Evolutionary conservation across 768 basidiomycete genomes (phyloP).

Genomic region (Tricholoma terreum): DNA sequence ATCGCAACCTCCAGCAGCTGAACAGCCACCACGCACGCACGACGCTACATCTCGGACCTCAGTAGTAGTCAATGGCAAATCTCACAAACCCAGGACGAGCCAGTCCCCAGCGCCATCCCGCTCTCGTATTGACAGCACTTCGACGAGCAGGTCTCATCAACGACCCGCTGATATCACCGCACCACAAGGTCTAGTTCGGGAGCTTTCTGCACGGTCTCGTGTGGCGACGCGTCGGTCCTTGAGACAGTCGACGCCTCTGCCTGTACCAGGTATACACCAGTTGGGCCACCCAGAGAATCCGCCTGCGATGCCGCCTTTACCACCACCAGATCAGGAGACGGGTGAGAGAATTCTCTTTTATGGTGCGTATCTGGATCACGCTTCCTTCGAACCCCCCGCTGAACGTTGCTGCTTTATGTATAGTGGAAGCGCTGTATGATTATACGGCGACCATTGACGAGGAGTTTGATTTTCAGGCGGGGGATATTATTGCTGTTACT

Average conservation of each 20-base stretch:
- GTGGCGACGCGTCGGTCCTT: not conserved
- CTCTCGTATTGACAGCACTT: not conserved
- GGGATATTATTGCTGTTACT: slow-evolving; percentile 96
- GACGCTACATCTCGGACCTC: slow-evolving; percentile 21
- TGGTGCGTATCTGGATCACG: slow-evolving; percentile 46
- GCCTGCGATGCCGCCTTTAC: slow-evolving; percentile 21
- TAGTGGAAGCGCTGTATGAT: slow-evolving; percentile 88
- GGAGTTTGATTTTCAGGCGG: slow-evolving; percentile 94
- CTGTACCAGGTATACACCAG: slow-evolving; percentile 7
- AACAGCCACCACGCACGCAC: slow-evolving; percentile 40
- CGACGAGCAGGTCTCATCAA: not conserved
- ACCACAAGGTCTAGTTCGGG: slow-evolving; percentile 9
- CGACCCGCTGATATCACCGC: slow-evolving; percentile 2
- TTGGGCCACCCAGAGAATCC: slow-evolving; percentile 8
- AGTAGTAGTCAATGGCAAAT: not conserved
- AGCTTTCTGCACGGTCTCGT: not conserved
- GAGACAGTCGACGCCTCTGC: slow-evolving; percentile 13
- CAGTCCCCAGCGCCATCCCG: slow-evolving; percentile 49
- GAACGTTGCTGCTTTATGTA: not conserved
- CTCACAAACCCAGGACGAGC: slow-evolving; percentile 45
- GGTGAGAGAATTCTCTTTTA: slow-evolving; percentile 69
- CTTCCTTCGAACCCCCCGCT: slow-evolving; percentile 16
- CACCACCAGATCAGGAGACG: slow-evolving; percentile 19
- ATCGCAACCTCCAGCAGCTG: slow-evolving; percentile 47
- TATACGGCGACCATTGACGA: slow-evolving; percentile 82